Evolutionary conservation across 139 green algal species (phyloP), one percentile per base, ranked within the genome.

Genomic region (Penium margaritaceum): DNA sequence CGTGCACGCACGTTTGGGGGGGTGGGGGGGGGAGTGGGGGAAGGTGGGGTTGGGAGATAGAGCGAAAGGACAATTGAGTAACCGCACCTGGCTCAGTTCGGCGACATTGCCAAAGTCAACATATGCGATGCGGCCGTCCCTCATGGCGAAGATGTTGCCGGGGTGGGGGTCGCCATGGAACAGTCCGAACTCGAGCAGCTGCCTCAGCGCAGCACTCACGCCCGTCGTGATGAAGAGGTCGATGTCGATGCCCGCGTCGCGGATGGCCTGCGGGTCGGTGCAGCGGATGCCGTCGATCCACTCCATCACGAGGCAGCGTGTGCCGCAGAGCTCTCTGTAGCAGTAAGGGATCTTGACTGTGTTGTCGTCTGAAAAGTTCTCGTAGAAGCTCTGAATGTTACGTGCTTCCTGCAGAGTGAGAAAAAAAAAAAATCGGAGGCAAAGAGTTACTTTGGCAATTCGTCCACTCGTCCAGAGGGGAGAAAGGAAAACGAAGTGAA

Each of bases 41-140:
- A n/a, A n/a, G n/a, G n/a, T n/a, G n/a, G n/a, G n/a, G n/a, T n/a
- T n/a, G n/a, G n/a, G n/a, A n/a, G n/a, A n/a, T n/a, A n/a, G n/a
- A n/a, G n/a, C n/a, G n/a, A n/a, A n/a, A n/a, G n/a, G n/a, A n/a
- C n/a, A n/a, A n/a, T n/a, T n/a, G n/a, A n/a, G n/a, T n/a, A n/a
- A n/a, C 64, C 72, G 7, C 7, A 79, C 72, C 75, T 90, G 84
- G 44, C 74, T 88, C 32, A 98, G 85, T 83, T 97, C 88, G n/a
- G 92, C 92, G 33, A 99, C 94, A 72, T 98, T 99, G 67, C 94
- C 94, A 85, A 99, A 99, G 85, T 99, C 94, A 0, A 99, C 94
- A 69, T 99, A 99, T 5, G 94, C 94, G 74, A 99, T 99, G 81
- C 94, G 90, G 32, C 94, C 94, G 69, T 99, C 94, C 0, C 60